Evolutionary conservation across 176 grass and related monocot species (phyloP).

Genomic region (Chrysopogon serrulatus): DNA sequence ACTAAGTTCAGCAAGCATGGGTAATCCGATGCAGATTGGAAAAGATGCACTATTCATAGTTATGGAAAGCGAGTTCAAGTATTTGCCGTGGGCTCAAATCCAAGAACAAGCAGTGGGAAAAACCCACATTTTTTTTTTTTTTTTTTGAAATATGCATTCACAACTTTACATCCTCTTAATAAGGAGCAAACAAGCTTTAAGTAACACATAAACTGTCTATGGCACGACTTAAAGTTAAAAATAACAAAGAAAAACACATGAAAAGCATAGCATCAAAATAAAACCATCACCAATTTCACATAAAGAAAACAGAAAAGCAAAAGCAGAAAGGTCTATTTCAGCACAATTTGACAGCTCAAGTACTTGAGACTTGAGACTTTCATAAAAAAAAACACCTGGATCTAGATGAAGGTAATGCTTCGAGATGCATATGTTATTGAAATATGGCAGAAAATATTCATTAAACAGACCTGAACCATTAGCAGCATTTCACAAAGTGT

Average conservation of each 20-base stretch:
- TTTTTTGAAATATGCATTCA: background rate
- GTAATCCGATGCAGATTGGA: background rate
- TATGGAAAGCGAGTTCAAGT: background rate
- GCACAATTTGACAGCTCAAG: conserved; percentile 4
- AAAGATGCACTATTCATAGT: background rate
- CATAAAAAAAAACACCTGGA: background rate
- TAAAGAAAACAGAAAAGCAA: conserved; percentile 7
- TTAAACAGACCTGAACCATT: conserved; percentile 83
- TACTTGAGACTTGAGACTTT: background rate
- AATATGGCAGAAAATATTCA: conserved; percentile 24
- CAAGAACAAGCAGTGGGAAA: background rate
- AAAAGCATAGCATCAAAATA: background rate
- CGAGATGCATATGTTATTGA: conserved; percentile 2
- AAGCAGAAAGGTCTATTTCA: background rate
- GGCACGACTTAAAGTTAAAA: background rate
- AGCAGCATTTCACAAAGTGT: conserved; percentile 99
- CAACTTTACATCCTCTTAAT: conserved; percentile 1
- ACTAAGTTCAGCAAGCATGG: conserved; percentile 31
- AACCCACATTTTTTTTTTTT: background rate
- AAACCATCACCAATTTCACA: background rate
- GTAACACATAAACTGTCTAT: background rate
- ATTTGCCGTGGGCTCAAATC: conserved; percentile 1
- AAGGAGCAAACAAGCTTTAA: conserved; percentile 1
- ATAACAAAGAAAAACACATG: background rate
- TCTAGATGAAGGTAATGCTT: background rate